Evolutionary conservation across 768 basidiomycete species (phyloP).

Genomic region (Tulasnella sp.): DNA sequence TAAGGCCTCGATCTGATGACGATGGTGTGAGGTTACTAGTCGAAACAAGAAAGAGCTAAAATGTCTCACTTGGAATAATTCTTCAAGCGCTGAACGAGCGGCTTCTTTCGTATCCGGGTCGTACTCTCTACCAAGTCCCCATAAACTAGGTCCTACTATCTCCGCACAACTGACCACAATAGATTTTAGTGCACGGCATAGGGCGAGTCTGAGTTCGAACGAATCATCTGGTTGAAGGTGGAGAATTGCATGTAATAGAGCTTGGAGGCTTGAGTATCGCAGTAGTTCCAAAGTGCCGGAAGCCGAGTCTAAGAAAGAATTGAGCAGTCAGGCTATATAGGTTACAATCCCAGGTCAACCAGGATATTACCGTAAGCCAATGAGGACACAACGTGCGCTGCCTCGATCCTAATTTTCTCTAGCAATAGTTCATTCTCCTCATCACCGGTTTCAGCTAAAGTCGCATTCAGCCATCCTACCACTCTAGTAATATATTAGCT

Average conservation of each 20-base stretch:
- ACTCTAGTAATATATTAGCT: background rate
- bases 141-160: slow-evolving; percentile 2
- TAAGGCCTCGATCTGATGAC: slow-evolving; percentile 7
- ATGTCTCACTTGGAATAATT: slow-evolving; percentile 5
- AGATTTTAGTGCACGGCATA: slow-evolving; percentile 15
- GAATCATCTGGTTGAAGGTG: slow-evolving; percentile 2
- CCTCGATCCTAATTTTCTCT: slow-evolving; percentile 13
- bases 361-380: slow-evolving; percentile 13
- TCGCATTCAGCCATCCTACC: slow-evolving; percentile 4
- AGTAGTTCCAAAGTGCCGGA: slow-evolving; percentile 2
- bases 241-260: slow-evolving; percentile 9
- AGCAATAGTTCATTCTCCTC: background rate
- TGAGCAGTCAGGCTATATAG: background rate
- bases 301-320: background rate
- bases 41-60: background rate
- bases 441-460: background rate
- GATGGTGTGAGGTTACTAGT: background rate
- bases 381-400: slow-evolving; percentile 10
- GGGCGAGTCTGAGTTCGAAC: background rate
- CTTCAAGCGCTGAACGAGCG: slow-evolving; percentile 11
- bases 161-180: slow-evolving; percentile 3
- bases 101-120: background rate
- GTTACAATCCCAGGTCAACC: background rate
- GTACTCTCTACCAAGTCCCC: slow-evolving; percentile 9
- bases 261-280: background rate